These are phyloP conservation scores for Diaporthe ilicicola DNA, from an alignment of 2,329 filamentous ascomycete species.

Conservation along the genomic window DNA sequence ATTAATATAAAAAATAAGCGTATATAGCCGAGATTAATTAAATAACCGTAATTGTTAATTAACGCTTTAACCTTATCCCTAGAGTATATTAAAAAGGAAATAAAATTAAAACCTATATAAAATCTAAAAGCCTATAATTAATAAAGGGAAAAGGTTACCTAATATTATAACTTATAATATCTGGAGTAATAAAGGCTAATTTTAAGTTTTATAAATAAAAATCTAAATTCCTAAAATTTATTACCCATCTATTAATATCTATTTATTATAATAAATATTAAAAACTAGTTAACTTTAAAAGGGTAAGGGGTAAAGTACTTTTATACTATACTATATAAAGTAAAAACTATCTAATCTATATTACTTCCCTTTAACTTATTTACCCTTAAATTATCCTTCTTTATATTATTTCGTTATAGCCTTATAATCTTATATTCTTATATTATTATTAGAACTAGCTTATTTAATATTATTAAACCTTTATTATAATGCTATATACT, in stretches of 20 bases:
- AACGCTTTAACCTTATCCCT: not conserved
- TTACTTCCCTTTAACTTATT: not conserved
- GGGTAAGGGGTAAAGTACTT: not conserved
- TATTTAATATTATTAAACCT: not conserved
- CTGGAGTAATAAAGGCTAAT: not conserved
- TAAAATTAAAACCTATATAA: not conserved
- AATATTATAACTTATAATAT: not conserved
- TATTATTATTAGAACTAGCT: not conserved
- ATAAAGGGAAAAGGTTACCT: not conserved
- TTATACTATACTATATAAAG: not conserved
- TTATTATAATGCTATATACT: not conserved
- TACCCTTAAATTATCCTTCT: not conserved
- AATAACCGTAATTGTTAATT: not conserved
- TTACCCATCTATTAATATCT: not conserved
- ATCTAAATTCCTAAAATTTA: not conserved
- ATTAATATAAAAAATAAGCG: not conserved
- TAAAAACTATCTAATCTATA: not conserved
- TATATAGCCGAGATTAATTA: not conserved
- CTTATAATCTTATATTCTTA: not conserved
- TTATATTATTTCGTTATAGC: not conserved
- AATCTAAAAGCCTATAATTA: not conserved
- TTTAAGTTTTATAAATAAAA: not conserved
- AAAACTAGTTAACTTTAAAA: not conserved
- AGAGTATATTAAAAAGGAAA: not conserved
- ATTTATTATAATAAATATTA: not conserved